A percentile compares a stretch with the other conserved stretches of the same genome.
Evolutionary conservation across 805 yeast species (phyloP).

Genomic region (Wickerhamiella azymoides): DNA sequence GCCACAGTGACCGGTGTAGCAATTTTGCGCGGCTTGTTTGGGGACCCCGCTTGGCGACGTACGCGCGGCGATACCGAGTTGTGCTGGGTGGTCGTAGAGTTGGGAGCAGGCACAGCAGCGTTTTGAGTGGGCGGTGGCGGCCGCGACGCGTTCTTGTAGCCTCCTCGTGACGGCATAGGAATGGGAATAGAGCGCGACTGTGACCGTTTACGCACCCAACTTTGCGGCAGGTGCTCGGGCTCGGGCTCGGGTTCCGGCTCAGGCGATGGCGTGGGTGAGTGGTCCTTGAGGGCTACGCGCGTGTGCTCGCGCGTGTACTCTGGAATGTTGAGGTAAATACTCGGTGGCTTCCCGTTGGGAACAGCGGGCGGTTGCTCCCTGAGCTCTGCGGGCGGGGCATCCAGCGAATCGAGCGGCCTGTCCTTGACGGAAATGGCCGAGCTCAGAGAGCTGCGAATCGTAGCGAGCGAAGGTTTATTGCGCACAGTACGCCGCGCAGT

Average conservation of each 20-base stretch:
- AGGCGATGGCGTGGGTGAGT: not conserved
- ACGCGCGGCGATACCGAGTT: not conserved
- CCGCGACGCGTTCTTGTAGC: not conserved
- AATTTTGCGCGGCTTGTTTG: not conserved
- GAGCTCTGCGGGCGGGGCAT: not conserved
- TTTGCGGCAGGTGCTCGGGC: not conserved
- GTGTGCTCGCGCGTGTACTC: not conserved
- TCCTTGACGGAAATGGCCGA: not conserved
- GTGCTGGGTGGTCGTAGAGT: not conserved
- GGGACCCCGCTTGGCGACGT: not conserved
- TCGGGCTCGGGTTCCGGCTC: not conserved
- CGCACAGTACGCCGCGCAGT: not conserved
- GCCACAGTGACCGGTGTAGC: not conserved
- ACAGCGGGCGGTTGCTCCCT: not conserved
- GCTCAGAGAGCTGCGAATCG: not conserved
- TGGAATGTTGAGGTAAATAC: not conserved
- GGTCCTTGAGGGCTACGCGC: no score
- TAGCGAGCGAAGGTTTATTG: not conserved
- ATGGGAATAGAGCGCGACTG: not conserved
- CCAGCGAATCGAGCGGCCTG: not conserved
- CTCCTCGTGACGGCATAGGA: not conserved
- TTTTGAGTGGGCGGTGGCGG: no score
- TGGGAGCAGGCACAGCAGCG: no score
- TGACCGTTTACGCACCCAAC: not conserved
- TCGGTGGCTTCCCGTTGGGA: not conserved